Evolutionary conservation across 2,329 filamentous ascomycete species (phyloP), one percentile per base, ranked within the genome.

Genomic region (Aureobasidium lini): DNA sequence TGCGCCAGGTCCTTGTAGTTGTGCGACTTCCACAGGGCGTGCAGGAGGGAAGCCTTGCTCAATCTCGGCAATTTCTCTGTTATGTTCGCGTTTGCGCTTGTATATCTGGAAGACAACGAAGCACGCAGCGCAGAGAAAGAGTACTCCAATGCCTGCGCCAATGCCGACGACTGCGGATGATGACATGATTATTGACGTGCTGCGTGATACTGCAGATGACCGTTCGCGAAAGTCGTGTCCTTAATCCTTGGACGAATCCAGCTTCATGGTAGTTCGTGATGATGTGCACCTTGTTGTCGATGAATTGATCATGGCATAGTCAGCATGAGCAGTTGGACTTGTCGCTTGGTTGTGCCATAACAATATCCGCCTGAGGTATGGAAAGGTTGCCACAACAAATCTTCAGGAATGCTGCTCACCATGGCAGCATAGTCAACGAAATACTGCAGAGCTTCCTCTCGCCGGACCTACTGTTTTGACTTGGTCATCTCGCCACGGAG

Each of bases 121-220:
- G 11, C 66, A 57, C 31, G 68, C 65, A 1, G 66, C 64, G 18
- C 68, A 50, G 16, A 69, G 34, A 16, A 70, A 59, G 5, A 64
- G 61, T 8, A 62, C 62, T 6, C 69, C 69, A 13, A 70, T 59
- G 1, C 66, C 68, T 9, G 67, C 47, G 28, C 69, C 70, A 8
- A 70, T 62, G 8, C 64, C 67, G 7, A 69, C 50, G 28, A 49
- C 31, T 6, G 52, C 52, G 29, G 36, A 34, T 2, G 47, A 46
- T 5, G 37, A 37, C 36, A 61, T 54, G 18, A 10, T 46, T 34
- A n/a, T 18, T 60, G 29, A 54, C 44, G 34, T 40, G 43, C 34
- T 53, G 28, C 28, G 13, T 18, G 42, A 18, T 32, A 54, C 37
- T 29, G 39, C 32, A 37, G 28, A 49, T 56, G 10, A 56, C 16